These are phyloP conservation scores for Fusarium sp. DNA, from an alignment of 2,329 filamentous ascomycete genomes.

Conservation along the genomic window DNA sequence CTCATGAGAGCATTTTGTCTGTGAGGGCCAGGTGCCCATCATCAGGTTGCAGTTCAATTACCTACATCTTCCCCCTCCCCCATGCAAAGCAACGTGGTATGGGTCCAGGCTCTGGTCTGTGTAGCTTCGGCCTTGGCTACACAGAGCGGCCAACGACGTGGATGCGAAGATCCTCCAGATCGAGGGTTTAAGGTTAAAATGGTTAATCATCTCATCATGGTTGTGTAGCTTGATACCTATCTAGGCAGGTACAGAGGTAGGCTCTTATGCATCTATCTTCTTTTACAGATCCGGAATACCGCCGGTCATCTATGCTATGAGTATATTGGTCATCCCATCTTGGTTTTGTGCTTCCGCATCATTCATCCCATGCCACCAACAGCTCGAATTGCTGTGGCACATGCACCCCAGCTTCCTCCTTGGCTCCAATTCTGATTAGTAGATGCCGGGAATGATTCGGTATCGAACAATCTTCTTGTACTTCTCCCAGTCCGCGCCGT, in stretches of 20 bases:
- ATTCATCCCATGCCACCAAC: slow-evolving; percentile 10
- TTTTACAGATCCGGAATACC: neutral
- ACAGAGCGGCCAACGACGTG: neutral
- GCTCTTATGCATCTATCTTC: slow-evolving; percentile 5
- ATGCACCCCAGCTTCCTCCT: neutral
- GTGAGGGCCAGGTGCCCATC: neutral
- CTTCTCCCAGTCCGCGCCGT: slow-evolving; percentile 91
- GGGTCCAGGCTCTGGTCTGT: slow-evolving; percentile 7
- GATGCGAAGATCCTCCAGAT: neutral
- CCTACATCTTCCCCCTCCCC: slow-evolving; percentile 5
- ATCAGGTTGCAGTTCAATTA: slow-evolving; percentile 23
- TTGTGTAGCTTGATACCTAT: slow-evolving; percentile 29
- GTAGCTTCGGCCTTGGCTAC: slow-evolving; percentile 4
- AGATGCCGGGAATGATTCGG: slow-evolving; percentile 88
- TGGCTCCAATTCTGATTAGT: slow-evolving; percentile 64
- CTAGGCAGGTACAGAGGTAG: slow-evolving; percentile 29
- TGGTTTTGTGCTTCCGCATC: neutral
- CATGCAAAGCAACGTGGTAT: slow-evolving; percentile 32
- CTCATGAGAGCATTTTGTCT: neutral
- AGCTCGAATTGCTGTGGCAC: neutral
- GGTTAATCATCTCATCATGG: slow-evolving; percentile 15
- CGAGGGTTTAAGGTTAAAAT: slow-evolving; percentile 20
- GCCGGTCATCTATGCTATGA: neutral
- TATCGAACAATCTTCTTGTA: slow-evolving; percentile 88
- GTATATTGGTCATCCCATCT: slow-evolving; percentile 25